These are phyloP conservation scores for Sporothrix euskadiensis DNA, from an alignment of 2,329 filamentous ascomycete species.

Conservation along the genomic window DNA sequence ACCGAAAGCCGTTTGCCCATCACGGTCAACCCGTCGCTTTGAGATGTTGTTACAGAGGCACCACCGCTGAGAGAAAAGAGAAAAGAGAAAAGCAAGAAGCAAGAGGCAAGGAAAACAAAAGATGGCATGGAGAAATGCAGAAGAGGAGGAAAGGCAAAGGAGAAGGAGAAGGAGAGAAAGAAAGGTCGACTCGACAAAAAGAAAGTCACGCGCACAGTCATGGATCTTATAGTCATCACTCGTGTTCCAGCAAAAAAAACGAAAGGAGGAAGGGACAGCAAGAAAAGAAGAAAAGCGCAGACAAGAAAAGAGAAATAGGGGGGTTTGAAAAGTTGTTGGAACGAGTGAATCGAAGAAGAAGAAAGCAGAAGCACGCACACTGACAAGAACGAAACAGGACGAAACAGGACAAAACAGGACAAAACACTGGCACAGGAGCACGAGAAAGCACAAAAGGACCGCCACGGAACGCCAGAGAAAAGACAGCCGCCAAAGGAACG, in stretches of 20 bases:
- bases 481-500: not conserved
- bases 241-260: slow-evolving; percentile 13
- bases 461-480: slow-evolving; percentile 10
- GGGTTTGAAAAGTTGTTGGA: not conserved
- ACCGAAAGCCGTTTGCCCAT: not conserved
- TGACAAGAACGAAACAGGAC: not conserved
- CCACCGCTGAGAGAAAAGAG: not conserved
- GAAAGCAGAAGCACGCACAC: not conserved
- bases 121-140: not conserved
- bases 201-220: slow-evolving; percentile 8
- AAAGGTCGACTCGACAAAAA: not conserved
- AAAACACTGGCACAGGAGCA: not conserved
- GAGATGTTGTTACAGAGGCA: slow-evolving; percentile 11
- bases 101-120: not conserved
- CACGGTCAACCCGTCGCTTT: not conserved
- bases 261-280: not conserved
- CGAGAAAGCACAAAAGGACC: not conserved
- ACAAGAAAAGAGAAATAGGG: not conserved
- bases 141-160: not conserved
- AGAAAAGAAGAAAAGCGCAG: not conserved
- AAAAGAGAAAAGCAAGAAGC: not conserved
- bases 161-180: not conserved
- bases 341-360: slow-evolving; percentile 18
- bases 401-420: not conserved
- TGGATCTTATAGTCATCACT: slow-evolving; percentile 22